These are phyloP conservation scores for Vaccinium myrtillus DNA, from an alignment of 148 eudicot genomes.

Conservation along the genomic window DNA sequence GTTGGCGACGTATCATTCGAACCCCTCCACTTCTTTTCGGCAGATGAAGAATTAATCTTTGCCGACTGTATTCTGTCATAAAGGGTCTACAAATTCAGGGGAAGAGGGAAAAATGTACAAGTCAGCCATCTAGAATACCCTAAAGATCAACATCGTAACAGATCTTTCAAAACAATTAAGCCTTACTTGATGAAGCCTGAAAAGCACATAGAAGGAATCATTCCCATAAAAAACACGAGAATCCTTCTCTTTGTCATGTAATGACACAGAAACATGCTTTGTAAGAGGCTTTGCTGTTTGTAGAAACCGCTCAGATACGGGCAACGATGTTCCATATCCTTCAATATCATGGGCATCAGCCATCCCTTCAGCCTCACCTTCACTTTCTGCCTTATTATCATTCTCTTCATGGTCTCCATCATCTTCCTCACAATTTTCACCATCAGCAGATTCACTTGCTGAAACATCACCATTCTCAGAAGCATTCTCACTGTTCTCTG, in stretches of 20 bases:
- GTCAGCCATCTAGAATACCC: neutral
- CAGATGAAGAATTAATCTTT: slow-evolving; percentile 56
- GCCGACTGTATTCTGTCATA: slow-evolving; percentile 82
- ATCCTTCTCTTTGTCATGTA: slow-evolving; percentile 34
- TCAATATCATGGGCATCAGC: slow-evolving; percentile 53
- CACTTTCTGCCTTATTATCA: slow-evolving; percentile 68
- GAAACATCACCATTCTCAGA: slow-evolving; percentile 76
- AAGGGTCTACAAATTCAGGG: slow-evolving; percentile 47
- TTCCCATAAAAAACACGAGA: slow-evolving; percentile 71
- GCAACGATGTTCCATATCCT: slow-evolving; percentile 44
- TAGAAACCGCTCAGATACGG: slow-evolving; percentile 49
- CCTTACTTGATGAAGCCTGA: slow-evolving; percentile 85
- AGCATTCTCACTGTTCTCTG: slow-evolving; percentile 68
- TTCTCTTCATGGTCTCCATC: slow-evolving; percentile 39
- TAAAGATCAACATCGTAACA: slow-evolving; percentile 8
- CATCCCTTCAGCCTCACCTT: slow-evolving; percentile 67
- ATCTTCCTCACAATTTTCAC: slow-evolving; percentile 64
- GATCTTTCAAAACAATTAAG: neutral
- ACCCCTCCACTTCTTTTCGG: slow-evolving; percentile 62
- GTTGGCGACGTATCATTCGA: slow-evolving; percentile 43
- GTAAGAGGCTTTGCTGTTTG: slow-evolving; percentile 63
- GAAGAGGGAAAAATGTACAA: neutral
- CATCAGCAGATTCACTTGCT: slow-evolving; percentile 77
- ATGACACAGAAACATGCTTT: slow-evolving; percentile 41
- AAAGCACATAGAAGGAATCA: slow-evolving; percentile 75